Percentiles rank a stretch among this genome's conserved stretches.
These are phyloP conservation scores for Smittium mucronatum DNA, from an alignment of 371 early-diverging fungal genomes.

Conservation along the genomic window DNA sequence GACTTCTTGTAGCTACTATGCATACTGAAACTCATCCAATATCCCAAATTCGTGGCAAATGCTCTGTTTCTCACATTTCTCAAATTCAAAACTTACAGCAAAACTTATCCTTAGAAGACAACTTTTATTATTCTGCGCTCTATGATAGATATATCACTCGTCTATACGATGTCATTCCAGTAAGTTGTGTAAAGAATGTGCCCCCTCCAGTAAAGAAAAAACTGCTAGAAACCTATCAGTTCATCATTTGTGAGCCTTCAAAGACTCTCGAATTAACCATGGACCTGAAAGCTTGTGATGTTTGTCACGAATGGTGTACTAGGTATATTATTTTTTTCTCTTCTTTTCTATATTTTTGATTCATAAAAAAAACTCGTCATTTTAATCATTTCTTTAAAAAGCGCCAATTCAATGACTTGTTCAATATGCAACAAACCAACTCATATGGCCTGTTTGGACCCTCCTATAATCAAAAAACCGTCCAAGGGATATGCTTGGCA, in stretches of 20 bases:
- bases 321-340: conserved; percentile 5
- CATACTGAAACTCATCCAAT: conserved; percentile 76
- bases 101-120: conserved; percentile 37
- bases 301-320: conserved; percentile 65
- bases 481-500: conserved; percentile 73
- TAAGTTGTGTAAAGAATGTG: conserved; percentile 59
- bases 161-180: conserved; percentile 73
- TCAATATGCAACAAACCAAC: conserved; percentile 54
- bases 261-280: conserved; percentile 59
- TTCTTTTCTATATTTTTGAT: neutral
- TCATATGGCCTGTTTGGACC: conserved; percentile 63
- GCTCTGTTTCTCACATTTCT: conserved; percentile 51
- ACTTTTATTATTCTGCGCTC: conserved; percentile 71
- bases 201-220: conserved; percentile 56
- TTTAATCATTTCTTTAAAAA: conserved; percentile 10
- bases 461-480: conserved; percentile 55
- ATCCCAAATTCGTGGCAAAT: conserved; percentile 64
- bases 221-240: conserved; percentile 51
- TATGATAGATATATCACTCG: conserved; percentile 80
- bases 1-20: conserved; percentile 73
- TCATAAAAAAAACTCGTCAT: neutral
- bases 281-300: conserved; percentile 52
- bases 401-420: conserved; percentile 47
- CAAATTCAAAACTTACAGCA: conserved; percentile 38
- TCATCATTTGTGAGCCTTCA: conserved; percentile 69